These are phyloP conservation scores for Arctium minus DNA, from an alignment of 129 eudicot genomes.

Conservation along the genomic window DNA sequence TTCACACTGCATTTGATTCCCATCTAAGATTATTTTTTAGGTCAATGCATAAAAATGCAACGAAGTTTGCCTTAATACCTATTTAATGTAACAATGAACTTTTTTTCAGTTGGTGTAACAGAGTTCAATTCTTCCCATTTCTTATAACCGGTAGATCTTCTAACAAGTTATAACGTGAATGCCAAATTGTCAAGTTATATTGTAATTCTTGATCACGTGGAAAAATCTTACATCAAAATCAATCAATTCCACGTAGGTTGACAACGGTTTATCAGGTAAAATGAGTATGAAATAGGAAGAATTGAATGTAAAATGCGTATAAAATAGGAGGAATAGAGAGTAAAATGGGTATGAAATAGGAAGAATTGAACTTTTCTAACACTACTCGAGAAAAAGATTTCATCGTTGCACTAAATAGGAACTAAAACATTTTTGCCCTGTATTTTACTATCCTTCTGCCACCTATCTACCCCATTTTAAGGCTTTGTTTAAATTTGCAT, in stretches of 20 bases:
- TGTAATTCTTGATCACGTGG: neutral
- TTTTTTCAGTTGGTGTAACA: neutral
- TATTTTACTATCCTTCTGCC: neutral
- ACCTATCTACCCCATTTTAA: conserved; percentile 1
- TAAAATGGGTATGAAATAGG: neutral
- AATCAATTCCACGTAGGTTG: neutral
- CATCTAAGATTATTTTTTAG: neutral
- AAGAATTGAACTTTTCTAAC: neutral
- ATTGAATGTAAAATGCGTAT: neutral
- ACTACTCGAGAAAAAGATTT: neutral
- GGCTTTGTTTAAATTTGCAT: neutral
- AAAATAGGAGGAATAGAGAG: neutral
- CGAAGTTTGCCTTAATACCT: neutral
- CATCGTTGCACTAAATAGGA: neutral
- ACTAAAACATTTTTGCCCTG: neutral
- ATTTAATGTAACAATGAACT: neutral
- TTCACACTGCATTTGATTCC: neutral
- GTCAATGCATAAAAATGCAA: neutral
- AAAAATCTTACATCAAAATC: neutral
- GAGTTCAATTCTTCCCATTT: neutral
- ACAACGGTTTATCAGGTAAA: neutral
- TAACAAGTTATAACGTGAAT: neutral
- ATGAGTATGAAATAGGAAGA: neutral
- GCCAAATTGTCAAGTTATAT: neutral
- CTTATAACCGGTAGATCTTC: neutral